Evolutionary conservation across 2,329 filamentous ascomycete genomes (phyloP).

Genomic region (Emericellopsis cladophorae): DNA sequence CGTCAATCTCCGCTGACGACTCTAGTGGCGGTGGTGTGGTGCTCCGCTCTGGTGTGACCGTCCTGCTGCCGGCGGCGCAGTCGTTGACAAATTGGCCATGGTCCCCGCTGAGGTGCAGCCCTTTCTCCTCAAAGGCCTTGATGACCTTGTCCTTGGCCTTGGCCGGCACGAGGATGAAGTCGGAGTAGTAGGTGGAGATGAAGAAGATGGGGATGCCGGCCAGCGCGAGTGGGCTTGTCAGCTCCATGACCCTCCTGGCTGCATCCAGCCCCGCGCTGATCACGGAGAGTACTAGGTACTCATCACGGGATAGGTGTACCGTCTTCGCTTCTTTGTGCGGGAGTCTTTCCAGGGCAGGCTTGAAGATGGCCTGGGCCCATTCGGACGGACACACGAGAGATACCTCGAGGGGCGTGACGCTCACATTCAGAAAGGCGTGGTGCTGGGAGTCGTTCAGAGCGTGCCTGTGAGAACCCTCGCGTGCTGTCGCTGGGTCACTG

Average conservation of each 20-base stretch:
- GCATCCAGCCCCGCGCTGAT: conserved; percentile 84
- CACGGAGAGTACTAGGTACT: conserved; percentile 81
- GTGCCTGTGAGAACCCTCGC: conserved; percentile 18
- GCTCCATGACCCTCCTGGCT: conserved; percentile 77
- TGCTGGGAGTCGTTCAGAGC: conserved; percentile 47
- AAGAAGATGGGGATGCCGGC: conserved; percentile 96
- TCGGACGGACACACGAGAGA: conserved; percentile 77
- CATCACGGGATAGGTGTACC: conserved; percentile 68
- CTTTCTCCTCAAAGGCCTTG: conserved; percentile 61
- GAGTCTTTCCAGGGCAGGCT: conserved; percentile 54
- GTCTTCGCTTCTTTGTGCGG: conserved; percentile 35
- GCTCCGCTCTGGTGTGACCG: conserved; percentile 14
- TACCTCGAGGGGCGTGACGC: conserved; percentile 83
- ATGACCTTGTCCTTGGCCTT: conserved; percentile 65
- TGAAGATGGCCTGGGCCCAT: conserved; percentile 64
- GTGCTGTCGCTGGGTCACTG: conserved; percentile 15
- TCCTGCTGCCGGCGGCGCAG: conserved; percentile 17
- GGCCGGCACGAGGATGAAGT: conserved; percentile 84
- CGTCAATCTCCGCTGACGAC: conserved; percentile 63
- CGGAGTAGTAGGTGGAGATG: conserved; percentile 95
- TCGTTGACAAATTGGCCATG: conserved; percentile 53
- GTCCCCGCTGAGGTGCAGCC: conserved; percentile 72
- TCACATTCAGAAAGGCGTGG: conserved; percentile 85
- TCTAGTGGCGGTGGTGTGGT: conserved; percentile 58
- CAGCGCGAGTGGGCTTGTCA: conserved; percentile 81